Evolutionary conservation across 805 yeast species (phyloP), one percentile per base, ranked within the genome.

Genomic region (Candida sithepensis): DNA sequence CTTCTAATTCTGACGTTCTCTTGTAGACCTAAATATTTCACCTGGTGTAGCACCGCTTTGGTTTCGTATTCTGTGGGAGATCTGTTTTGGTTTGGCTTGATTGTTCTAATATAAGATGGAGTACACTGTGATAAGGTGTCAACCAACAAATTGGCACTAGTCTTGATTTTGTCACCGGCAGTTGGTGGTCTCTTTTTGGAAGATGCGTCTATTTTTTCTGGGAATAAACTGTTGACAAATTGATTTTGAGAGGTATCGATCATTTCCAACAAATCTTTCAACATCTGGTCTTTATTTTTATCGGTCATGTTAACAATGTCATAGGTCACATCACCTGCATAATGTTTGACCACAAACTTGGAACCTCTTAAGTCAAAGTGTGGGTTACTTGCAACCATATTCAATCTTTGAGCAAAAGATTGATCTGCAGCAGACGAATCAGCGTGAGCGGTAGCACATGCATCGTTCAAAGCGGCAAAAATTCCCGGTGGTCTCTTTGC

Each of bases 391-490:
- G 90, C 73, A 49, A 94, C 87, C 81, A 88, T 76, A 56, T 89
- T 87, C 60, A 94, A 75, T 68, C 97, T 79, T 73, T 89, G 96
- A 16, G 94, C 86, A 68, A 94, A 94, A 1, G 95, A 88, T 69
- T 90, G 96, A 67, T 94, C 99, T 2, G 98, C 98, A 18, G 98
- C 99, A 44, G 73, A 77, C 1, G 97, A 85, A 63, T 94, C 98
- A 3, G 99, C 99, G 65, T 94, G 99, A 0, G 99, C 99, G 23
- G 98, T 94, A 33, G 97, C 97, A 60, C 90, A 85, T 0, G 98
- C 92, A 72, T 94, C 99, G 68, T 92, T 94, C 69, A 94, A 77
- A 2, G 96, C 96, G 2, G 98, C 95, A 72, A 94, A 91, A 39
- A 94, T 77, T 50, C 99, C 99, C 1, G 97, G 97, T 1, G 99